phyloP scores from a whole-genome alignment of 371 early-diverging fungal species.

The Mortierella sp. region DNA sequence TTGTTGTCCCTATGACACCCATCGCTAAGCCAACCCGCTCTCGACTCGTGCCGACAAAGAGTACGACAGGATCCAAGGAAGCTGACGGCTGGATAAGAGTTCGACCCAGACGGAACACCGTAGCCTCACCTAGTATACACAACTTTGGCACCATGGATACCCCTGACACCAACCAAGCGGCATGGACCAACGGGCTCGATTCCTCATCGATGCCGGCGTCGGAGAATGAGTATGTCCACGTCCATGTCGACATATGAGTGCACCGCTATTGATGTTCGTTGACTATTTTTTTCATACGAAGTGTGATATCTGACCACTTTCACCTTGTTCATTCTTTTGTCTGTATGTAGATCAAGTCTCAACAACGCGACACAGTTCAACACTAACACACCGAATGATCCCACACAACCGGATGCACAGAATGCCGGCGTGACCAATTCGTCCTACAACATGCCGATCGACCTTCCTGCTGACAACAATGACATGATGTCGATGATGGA shows the following conservation, averaged over 20 bases:
- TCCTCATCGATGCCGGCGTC: conserved; percentile 34
- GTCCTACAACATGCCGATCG: conserved; percentile 38
- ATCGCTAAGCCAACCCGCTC: conserved; percentile 17
- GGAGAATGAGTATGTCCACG: conserved; percentile 22
- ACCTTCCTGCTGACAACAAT: conserved; percentile 28
- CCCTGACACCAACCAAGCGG: neutral
- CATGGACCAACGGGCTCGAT: conserved; percentile 18
- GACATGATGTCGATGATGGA: conserved; percentile 48
- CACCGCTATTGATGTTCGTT: too few species aligned
- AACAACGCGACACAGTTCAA: conserved; percentile 8
- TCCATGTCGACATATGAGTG: too few species aligned
- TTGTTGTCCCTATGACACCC: conserved; percentile 12
- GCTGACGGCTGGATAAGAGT: conserved; percentile 51
- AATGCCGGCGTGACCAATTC: conserved; percentile 17
- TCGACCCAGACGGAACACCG: conserved; percentile 24
- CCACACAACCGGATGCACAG: conserved; percentile 25
- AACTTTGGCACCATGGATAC: conserved; percentile 5
- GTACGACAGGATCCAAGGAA: conserved; percentile 12
- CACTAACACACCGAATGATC: neutral
- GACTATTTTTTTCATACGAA: neutral
- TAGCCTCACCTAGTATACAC: conserved; percentile 9
- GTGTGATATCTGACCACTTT: neutral
- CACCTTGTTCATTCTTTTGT: neutral
- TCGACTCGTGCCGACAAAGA: neutral
- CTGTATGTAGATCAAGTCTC: conserved; percentile 15